Evolutionary conservation across 345 rosid genomes (phyloP).

Genomic region (Linum usitatissimum): DNA sequence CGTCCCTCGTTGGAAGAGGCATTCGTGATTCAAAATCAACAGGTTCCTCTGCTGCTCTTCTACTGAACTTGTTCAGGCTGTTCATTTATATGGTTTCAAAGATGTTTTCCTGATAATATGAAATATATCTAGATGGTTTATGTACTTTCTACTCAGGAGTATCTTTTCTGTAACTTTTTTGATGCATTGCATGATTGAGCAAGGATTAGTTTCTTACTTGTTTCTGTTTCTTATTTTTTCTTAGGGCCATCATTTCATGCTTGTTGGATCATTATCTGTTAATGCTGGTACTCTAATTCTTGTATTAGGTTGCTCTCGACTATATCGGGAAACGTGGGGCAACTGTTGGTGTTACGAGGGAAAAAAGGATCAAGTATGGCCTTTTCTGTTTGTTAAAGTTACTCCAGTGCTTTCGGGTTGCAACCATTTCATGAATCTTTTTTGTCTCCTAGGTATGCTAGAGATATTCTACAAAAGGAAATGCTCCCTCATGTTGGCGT

Average conservation of each 20-base stretch:
- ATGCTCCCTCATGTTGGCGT: slow-evolving; percentile 98
- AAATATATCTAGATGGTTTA: not conserved
- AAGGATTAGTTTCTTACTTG: not conserved
- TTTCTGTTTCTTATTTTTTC: not conserved
- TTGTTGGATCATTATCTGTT: not conserved
- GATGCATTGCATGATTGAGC: not conserved
- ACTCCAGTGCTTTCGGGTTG: slow-evolving; percentile 9
- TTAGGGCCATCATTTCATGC: not conserved
- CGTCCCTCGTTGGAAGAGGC: slow-evolving; percentile 97
- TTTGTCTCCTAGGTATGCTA: slow-evolving; percentile 62
- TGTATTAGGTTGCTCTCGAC: slow-evolving; percentile 82
- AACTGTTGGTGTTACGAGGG: slow-evolving; percentile 88
- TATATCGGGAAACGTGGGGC: slow-evolving; percentile 97
- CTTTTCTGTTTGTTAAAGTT: slow-evolving; percentile 18
- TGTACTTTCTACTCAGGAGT: not conserved
- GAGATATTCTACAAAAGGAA: slow-evolving; percentile 94
- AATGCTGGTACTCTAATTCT: slow-evolving; percentile 3
- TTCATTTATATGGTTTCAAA: not conserved
- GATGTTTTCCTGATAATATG: not conserved
- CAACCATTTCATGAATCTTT: slow-evolving; percentile 11
- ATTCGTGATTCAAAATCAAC: slow-evolving; percentile 93
- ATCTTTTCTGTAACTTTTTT: not conserved
- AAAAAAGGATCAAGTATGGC: slow-evolving; percentile 88
- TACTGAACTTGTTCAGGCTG: not conserved
- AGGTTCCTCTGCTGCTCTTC: slow-evolving; percentile 29